Percentiles rank a stretch among this genome's conserved stretches.
These are phyloP conservation scores for Breviolum minutum DNA, from an alignment of 73 alveolate species.

Conservation along the genomic window DNA sequence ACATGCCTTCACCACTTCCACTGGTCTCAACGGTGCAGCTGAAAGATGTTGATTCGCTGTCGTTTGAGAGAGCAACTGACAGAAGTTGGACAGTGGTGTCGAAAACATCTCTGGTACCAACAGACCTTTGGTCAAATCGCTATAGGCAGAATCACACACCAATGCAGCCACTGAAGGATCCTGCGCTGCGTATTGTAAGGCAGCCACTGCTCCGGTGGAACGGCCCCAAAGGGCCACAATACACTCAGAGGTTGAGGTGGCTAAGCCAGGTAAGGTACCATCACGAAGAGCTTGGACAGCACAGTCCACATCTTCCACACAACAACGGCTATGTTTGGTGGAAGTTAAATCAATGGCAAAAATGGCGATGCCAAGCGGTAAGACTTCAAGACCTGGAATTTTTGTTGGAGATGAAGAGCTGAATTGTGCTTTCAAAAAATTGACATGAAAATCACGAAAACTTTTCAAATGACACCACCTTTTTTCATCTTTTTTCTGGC, in stretches of 20 bases:
- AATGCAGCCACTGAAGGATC: constrained; percentile 66
- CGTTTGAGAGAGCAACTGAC: constrained; percentile 6
- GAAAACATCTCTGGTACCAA: constrained; percentile 36
- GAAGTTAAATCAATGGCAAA: constrained; percentile 68
- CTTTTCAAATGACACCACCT: not conserved
- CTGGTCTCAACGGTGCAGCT: not conserved
- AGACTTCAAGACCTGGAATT: constrained; percentile 20
- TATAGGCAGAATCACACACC: constrained; percentile 33
- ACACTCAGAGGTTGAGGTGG: not conserved
- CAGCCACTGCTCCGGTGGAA: constrained; percentile 42
- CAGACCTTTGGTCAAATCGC: not conserved
- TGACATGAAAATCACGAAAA: too few species aligned
- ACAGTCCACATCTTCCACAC: constrained; percentile 37
- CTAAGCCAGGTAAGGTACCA: constrained; percentile 13
- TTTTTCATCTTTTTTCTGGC: not conserved
- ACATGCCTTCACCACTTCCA: constrained; percentile 34
- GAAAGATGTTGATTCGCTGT: not conserved
- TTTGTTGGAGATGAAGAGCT: not conserved
- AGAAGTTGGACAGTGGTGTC: constrained; percentile 18
- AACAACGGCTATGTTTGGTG: constrained; percentile 15
- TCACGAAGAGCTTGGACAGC: constrained; percentile 59
- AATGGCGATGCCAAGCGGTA: constrained; percentile 76
- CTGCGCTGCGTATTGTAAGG: constrained; percentile 6
- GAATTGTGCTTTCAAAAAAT: not conserved
- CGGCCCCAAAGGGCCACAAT: constrained; percentile 57